Evolutionary conservation across 192 early-diverging fungal genomes (phyloP).

Genomic region (Umbelopsis sp.): DNA sequence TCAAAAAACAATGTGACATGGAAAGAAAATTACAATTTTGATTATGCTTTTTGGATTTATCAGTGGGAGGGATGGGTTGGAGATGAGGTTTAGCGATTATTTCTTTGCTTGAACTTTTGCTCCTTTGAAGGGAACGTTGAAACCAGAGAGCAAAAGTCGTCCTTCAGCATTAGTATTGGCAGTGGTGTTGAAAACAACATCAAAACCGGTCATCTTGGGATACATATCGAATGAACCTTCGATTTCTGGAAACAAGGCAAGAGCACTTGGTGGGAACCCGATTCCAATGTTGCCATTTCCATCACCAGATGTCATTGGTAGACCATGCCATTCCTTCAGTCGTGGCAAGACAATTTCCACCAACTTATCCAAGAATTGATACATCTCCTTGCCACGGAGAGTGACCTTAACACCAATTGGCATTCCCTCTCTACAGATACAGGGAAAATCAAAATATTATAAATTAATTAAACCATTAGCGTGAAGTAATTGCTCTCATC

Average conservation of each 20-base stretch:
- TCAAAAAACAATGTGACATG: neutral
- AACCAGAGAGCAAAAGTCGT: conserved; percentile 82
- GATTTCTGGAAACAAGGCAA: conserved; percentile 96
- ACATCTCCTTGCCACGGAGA: conserved; percentile 85
- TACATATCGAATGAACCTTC: conserved; percentile 94
- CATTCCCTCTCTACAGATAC: conserved; percentile 60
- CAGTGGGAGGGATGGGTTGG: neutral
- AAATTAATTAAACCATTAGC: neutral
- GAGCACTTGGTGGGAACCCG: conserved; percentile 78
- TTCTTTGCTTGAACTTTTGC: conserved; percentile 23
- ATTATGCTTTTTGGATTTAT: neutral
- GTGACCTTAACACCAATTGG: conserved; percentile 84
- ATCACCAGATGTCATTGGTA: conserved; percentile 75
- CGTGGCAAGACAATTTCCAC: conserved; percentile 93
- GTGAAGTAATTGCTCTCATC: too few relatives aligned
- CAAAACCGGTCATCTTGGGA: conserved; percentile 86
- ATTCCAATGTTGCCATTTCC: conserved; percentile 82
- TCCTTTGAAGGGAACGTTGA: conserved; percentile 79
- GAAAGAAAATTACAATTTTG: conserved; percentile 2
- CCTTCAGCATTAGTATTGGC: conserved; percentile 76
- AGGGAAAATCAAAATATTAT: neutral
- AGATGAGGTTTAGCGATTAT: neutral
- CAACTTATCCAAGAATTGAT: conserved; percentile 92
- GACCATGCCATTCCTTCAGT: conserved; percentile 87
- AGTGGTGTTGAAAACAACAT: conserved; percentile 83